Base-by-base conservation (phyloP, 257 asterid genomes). In the Fraxinus cuspidata region DNA sequence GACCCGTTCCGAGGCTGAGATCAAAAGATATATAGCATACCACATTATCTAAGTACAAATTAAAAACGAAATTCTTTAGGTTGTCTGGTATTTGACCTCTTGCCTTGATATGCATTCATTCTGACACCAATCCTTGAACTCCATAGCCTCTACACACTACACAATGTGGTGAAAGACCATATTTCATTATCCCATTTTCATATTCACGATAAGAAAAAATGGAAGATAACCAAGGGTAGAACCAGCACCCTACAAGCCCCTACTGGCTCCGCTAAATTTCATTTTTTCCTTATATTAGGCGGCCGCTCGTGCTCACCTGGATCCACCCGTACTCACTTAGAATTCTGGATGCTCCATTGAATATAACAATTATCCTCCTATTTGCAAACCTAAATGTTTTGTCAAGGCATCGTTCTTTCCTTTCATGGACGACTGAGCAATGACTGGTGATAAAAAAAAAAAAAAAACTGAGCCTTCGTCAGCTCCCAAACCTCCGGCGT, bases 101-200 rank as follows among this genome's bases (percentile, higher is more conserved):
- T 31, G 97, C 85, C 70, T 96, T 94, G 35, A 90, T 70, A 76
- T 35, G 80, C 96, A 95, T 86, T 95, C 99, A 63, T 86, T 90
- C 86, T 95, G 98, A 32, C 99, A 95, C 99, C 99, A 95, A 58
- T 90, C 91, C 82, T 90, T 85, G 82, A 95, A 95, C 79, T 90
- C 97, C 84, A 80, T 66, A 66, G 99, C 99, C 87, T 93, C 38
- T 34, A 34, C 38, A 34, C 38, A 34, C 99, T 93, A 96, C 79
- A 75, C 42, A 73, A 51, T 70, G 74, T 34, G 70, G 15, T 10
- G 34, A 79, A 37, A 40, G 67, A 70, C 16, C 13, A 38, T 34
- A 42, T 56, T 56, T 53, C 56, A 76, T 47, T 35, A 1, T 40
- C 28, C 35, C 12, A 9, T 7, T 19, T 44, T 32, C 19, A 6